phyloP scores from a whole-genome alignment of 2,329 filamentous ascomycete genomes.

The Ophiostoma fasciatum region DNA sequence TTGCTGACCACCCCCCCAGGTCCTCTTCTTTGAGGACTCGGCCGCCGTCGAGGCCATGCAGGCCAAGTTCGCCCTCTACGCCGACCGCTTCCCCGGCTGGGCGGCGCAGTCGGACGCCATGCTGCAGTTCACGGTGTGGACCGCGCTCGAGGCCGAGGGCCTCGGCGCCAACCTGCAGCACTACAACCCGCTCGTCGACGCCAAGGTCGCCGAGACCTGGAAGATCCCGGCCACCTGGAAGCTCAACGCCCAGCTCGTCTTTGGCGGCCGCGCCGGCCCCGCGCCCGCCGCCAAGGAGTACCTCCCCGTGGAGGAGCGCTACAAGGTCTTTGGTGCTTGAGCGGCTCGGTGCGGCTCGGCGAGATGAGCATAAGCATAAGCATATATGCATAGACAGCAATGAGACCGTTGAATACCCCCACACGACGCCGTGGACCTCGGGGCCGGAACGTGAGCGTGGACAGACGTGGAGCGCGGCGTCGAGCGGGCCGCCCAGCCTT shows the following conservation, averaged over 20 bases:
- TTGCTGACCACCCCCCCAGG: constrained; percentile 20
- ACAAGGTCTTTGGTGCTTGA: constrained; percentile 52
- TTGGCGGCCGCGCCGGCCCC: constrained; percentile 49
- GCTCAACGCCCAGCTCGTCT: constrained; percentile 72
- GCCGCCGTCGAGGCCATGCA: constrained; percentile 50
- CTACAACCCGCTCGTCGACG: constrained; percentile 78
- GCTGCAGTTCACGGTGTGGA: constrained; percentile 70
- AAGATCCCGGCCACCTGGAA: constrained; percentile 57
- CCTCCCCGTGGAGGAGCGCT: constrained; percentile 47
- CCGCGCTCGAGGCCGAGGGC: constrained; percentile 67
- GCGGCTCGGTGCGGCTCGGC: too few relatives aligned
- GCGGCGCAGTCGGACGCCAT: constrained; percentile 65
- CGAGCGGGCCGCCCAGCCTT: too few relatives aligned
- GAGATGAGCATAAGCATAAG: too few relatives aligned
- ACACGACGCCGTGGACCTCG: too few relatives aligned
- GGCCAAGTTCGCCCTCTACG: constrained; percentile 56
- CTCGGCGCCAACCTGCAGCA: constrained; percentile 84
- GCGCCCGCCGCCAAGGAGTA: constrained; percentile 49
- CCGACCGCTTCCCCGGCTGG: constrained; percentile 68
- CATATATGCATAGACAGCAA: too few relatives aligned
- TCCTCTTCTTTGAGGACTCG: constrained; percentile 79
- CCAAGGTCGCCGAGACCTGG: constrained; percentile 54
- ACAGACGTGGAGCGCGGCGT: too few relatives aligned
- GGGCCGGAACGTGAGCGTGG: too few relatives aligned
- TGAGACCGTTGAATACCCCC: too few relatives aligned